A percentile compares a stretch with the other conserved stretches of the same genome.
Conservation (phyloP, 345 rosid species). For the Linum tenue region DNA sequence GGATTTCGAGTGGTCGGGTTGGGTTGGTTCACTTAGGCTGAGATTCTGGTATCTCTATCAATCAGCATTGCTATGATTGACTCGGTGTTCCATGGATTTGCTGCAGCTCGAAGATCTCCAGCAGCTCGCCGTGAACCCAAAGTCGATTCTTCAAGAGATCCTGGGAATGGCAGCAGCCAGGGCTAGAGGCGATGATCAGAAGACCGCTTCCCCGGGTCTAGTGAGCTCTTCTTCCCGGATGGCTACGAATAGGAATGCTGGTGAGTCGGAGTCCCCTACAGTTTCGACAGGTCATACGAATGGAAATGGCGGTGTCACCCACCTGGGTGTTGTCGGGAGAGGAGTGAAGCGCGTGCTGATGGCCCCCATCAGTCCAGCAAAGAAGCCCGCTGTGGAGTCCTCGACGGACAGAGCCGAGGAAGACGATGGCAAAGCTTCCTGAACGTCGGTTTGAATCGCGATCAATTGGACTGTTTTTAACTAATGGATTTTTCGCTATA, state of each 20-base stretch:
- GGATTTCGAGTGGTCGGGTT: too few species aligned
- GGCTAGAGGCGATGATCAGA: conserved; percentile 26
- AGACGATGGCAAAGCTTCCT: conserved; percentile 32
- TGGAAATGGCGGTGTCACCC: conserved; percentile 51
- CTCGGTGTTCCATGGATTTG: not conserved
- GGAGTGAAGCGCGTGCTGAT: conserved; percentile 76
- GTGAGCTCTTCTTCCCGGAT: conserved; percentile 61
- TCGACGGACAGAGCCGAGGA: conserved; percentile 27
- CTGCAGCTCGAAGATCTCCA: conserved; percentile 90
- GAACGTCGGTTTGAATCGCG: conserved; percentile 6
- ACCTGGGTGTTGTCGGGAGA: conserved; percentile 88
- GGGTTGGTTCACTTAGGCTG: too few species aligned
- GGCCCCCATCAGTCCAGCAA: conserved; percentile 34
- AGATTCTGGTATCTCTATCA: too few species aligned
- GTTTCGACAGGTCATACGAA: conserved; percentile 73
- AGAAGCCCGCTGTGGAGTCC: conserved; percentile 45
- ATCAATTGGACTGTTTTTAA: not conserved
- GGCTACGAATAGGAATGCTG: conserved; percentile 34
- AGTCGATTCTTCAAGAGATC: conserved; percentile 59
- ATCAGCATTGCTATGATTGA: too few species aligned
- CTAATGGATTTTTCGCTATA: conserved; percentile 5
- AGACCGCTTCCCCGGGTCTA: conserved; percentile 28
- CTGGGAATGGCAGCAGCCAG: conserved; percentile 54
- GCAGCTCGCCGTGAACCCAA: conserved; percentile 54
- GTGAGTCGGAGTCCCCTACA: conserved; percentile 52